Evolutionary conservation across 345 rosid species (phyloP).

Genomic region (Eucalyptus brandiana): DNA sequence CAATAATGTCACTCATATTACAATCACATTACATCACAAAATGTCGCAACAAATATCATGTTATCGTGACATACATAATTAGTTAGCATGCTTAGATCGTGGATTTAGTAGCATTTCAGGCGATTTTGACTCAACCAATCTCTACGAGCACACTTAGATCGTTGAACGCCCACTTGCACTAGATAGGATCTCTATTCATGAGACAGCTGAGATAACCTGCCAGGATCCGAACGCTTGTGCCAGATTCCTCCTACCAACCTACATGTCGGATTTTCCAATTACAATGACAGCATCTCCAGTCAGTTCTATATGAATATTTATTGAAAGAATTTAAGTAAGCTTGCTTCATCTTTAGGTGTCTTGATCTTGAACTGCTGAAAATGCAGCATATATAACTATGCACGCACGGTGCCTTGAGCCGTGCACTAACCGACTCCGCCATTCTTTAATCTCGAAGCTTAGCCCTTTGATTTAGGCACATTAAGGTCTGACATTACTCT

Average conservation of each 20-base stretch:
- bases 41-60: background rate
- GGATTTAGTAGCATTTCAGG: background rate
- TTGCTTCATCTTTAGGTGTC: background rate
- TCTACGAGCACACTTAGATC: background rate
- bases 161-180: background rate
- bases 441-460: background rate
- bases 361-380: background rate
- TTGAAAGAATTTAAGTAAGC: background rate
- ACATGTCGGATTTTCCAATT: background rate
- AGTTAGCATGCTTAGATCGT: background rate
- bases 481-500: background rate
- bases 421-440: background rate
- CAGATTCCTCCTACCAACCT: conserved; percentile 1
- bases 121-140: background rate
- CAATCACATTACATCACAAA: background rate
- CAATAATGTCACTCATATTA: background rate
- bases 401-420: background rate
- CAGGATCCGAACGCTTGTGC: background rate
- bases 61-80: background rate
- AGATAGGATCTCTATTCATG: background rate
- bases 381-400: background rate
- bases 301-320: background rate
- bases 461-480: background rate
- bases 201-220: background rate
- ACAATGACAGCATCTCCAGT: background rate